These are phyloP conservation scores for Colletotrichum sp. DNA, from an alignment of 2,329 filamentous ascomycete genomes.

Conservation along the genomic window DNA sequence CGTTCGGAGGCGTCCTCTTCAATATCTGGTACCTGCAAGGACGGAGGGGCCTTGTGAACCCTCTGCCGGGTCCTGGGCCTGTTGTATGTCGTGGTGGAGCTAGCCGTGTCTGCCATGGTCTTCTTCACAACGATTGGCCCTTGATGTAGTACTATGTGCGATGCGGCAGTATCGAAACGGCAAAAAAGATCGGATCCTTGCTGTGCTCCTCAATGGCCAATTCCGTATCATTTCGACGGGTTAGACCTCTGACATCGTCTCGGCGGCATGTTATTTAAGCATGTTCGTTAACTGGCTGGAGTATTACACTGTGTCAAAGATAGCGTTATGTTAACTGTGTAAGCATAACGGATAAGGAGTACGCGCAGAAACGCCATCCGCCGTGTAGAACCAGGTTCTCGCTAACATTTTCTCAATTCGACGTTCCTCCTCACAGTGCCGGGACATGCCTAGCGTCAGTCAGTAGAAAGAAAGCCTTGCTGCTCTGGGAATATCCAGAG, in stretches of 20 bases:
- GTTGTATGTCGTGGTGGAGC: neutral
- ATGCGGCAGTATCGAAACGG: neutral
- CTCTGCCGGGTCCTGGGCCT: constrained; percentile 37
- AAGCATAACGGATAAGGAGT: constrained; percentile 10
- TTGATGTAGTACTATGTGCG: neutral
- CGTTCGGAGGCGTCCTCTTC: constrained; percentile 56
- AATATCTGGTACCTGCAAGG: constrained; percentile 50
- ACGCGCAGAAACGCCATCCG: neutral
- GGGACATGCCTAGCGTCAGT: neutral
- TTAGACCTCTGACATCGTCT: neutral
- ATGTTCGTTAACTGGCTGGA: neutral
- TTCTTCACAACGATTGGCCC: neutral
- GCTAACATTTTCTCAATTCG: neutral
- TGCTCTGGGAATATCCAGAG: neutral
- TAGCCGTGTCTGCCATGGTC: neutral
- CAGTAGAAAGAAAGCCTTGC: neutral
- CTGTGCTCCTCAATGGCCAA: neutral
- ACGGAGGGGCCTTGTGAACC: constrained; percentile 41
- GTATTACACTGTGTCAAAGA: neutral
- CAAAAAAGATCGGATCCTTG: neutral
- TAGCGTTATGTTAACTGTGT: neutral
- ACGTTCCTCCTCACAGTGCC: neutral
- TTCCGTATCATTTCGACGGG: neutral
- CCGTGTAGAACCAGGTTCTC: neutral
- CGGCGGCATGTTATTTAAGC: neutral